Conservation (phyloP, 2,329 filamentous ascomycete species). For the Blastomyces parvus region DNA sequence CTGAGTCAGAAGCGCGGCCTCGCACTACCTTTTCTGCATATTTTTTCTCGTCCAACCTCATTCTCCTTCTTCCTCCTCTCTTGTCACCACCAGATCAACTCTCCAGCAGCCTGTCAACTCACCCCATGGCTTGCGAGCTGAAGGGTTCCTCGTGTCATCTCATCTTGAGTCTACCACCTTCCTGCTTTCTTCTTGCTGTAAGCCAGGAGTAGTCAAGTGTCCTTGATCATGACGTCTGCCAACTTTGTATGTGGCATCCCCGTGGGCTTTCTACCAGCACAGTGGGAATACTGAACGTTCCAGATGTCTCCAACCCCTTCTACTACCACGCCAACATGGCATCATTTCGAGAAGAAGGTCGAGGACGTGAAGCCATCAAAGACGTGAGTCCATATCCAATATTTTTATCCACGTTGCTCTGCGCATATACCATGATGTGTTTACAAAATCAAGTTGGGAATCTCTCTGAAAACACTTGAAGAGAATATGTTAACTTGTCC, state of each 20-base stretch:
- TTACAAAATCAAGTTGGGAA: conserved; percentile 88
- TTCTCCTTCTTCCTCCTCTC: conserved; percentile 3
- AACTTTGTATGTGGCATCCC: conserved; percentile 34
- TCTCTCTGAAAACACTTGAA: conserved; percentile 97
- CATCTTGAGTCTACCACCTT: background rate
- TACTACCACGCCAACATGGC: conserved; percentile 59
- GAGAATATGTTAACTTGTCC: conserved; percentile 77
- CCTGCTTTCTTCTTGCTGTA: background rate
- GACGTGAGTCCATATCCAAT: conserved; percentile 54
- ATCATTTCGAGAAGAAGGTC: conserved; percentile 70
- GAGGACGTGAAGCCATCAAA: conserved; percentile 81
- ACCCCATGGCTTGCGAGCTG: conserved; percentile 8
- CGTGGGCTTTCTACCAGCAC: conserved; percentile 18
- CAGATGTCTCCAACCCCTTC: conserved; percentile 63
- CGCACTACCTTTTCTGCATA: background rate
- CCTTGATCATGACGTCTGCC: conserved; percentile 31
- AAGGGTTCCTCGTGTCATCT: background rate
- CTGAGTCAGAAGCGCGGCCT: conserved; percentile 11
- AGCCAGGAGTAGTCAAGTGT: background rate
- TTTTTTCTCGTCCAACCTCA: conserved; percentile 2
- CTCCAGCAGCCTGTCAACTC: conserved; percentile 5
- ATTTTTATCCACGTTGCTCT: conserved; percentile 3
- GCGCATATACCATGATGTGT: conserved; percentile 67
- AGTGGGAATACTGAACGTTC: conserved; percentile 15
- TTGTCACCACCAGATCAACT: conserved; percentile 2